These are phyloP conservation scores for Paraurostyla sp. DNA, from an alignment of 73 alveolate genomes.

Conservation along the genomic window DNA sequence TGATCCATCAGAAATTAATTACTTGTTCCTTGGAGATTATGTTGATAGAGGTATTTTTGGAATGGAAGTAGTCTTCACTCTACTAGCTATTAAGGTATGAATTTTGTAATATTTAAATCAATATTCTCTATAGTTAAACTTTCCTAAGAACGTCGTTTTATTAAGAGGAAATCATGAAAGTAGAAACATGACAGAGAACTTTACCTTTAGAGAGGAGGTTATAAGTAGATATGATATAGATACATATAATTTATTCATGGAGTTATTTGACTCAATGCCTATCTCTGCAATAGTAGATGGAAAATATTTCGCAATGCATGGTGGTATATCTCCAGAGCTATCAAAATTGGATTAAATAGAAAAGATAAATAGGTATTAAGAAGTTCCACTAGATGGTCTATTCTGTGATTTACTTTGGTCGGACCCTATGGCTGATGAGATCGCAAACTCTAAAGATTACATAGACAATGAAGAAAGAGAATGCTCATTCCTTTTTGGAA, in stretches of 20 bases:
- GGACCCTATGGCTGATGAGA: conserved; percentile 88
- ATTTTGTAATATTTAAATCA: not conserved
- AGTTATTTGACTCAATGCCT: conserved; percentile 85
- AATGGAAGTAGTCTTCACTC: conserved; percentile 5
- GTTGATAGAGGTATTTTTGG: conserved; percentile 66
- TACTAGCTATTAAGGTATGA: conserved; percentile 22
- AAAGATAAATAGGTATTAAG: conserved; percentile 76
- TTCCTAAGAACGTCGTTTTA: conserved; percentile 46
- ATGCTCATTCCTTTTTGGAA: conserved; percentile 94
- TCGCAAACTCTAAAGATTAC: conserved; percentile 76
- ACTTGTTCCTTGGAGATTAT: conserved; percentile 67
- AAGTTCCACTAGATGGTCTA: conserved; percentile 85
- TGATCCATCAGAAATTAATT: conserved; percentile 80
- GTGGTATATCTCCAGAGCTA: conserved; percentile 92
- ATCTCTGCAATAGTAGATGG: conserved; percentile 79
- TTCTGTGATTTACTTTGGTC: conserved; percentile 92
- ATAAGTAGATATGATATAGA: conserved; percentile 81
- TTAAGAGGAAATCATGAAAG: conserved; percentile 74
- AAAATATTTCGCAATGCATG: conserved; percentile 91
- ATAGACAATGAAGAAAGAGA: conserved; percentile 92
- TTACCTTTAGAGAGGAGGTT: conserved; percentile 71
- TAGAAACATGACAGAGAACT: conserved; percentile 81
- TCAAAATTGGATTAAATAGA: conserved; percentile 71
- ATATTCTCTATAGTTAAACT: not conserved
- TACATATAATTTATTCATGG: conserved; percentile 85